Base-by-base conservation (phyloP, 73 alveolate species). In the Stentor roeselii region DNA sequence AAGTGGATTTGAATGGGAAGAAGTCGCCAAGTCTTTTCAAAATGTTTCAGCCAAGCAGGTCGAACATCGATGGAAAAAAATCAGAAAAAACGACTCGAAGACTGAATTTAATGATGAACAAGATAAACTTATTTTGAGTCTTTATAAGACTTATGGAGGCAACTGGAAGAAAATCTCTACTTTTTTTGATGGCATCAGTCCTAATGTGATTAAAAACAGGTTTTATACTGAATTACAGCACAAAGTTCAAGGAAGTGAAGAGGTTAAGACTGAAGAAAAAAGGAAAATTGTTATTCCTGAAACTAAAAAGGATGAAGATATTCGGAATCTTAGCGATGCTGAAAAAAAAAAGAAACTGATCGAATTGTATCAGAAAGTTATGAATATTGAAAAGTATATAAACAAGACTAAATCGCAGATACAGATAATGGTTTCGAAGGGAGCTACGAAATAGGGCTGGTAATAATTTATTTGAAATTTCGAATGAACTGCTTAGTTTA, bases 131-230 rank as follows among this genome's bases (percentile, higher is more conserved):
- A 67, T 67, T 21, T n/a, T 67, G 34, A 67, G 37, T 11, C 41
- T 67, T 14, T 67, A 67, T 67, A 67, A 67, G 34, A 67, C 11
- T 32, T 34, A 67, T 2, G 80, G 80, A 67, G 80, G 80, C n/a
- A 67, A 67, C 41, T 67, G 80, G 80, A 67, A 67, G 34, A 67
- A 67, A 32, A 67, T 67, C 11, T 14, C 80, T 34, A 32, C 80
- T 67, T 67, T 15, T 34, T 67, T 67, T 11, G 34, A 67, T 1
- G 80, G 80, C 21, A 67, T 21, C 1, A 15, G 42, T 27, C 27
- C 80, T 27, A 32, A 34, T 32, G 41, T 21, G 14, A 32, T 67
- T 27, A 67, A 67, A 67, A 67, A 67, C 41, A n/a, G 80, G 34
- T 67, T 67, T 67, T 67, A 67, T 32, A 31, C 35, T n/a, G 27